phyloP scores from a whole-genome alignment of 768 basidiomycete genomes.

The Panus rudis region DNA sequence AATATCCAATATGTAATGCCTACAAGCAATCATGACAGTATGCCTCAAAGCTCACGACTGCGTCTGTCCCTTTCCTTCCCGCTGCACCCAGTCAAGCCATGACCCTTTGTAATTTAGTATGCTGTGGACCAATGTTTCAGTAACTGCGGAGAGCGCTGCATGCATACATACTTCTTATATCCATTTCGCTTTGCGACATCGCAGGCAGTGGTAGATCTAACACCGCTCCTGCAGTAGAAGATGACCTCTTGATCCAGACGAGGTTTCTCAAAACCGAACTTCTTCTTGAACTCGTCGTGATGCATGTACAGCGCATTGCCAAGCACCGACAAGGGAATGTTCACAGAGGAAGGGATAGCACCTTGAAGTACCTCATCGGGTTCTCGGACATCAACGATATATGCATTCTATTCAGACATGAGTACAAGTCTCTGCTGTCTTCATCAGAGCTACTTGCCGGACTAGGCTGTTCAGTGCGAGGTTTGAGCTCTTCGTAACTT shows the following conservation, averaged over 20 bases:
- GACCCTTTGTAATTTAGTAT: slow-evolving; percentile 45
- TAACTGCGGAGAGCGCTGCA: slow-evolving; percentile 1
- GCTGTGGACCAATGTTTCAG: slow-evolving; percentile 16
- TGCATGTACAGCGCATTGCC: slow-evolving; percentile 54
- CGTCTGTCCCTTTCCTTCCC: slow-evolving; percentile 21
- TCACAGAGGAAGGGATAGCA: slow-evolving; percentile 87
- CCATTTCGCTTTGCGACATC: slow-evolving; percentile 80
- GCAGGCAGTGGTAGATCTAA: slow-evolving; percentile 72
- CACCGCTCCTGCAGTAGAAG: slow-evolving; percentile 89
- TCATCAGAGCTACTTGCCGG: slow-evolving; percentile 38
- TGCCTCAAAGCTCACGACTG: too few relatives aligned
- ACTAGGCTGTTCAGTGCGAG: slow-evolving; percentile 69
- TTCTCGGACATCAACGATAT: slow-evolving; percentile 88
- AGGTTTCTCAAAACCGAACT: slow-evolving; percentile 73
- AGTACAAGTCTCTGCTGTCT: not conserved
- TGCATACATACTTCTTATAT: slow-evolving; percentile 59
- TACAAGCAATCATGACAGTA: too few relatives aligned
- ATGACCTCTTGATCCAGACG: slow-evolving; percentile 63
- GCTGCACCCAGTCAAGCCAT: slow-evolving; percentile 46
- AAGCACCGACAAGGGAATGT: slow-evolving; percentile 79
- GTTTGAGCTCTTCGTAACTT: slow-evolving; percentile 76
- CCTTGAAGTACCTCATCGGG: slow-evolving; percentile 88
- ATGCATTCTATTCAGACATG: slow-evolving; percentile 44
- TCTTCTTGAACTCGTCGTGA: slow-evolving; percentile 48
- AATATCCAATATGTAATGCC: too few relatives aligned